These are phyloP conservation scores for Talaromyces sp. DNA, from an alignment of 2,329 filamentous ascomycete genomes.

Conservation along the genomic window DNA sequence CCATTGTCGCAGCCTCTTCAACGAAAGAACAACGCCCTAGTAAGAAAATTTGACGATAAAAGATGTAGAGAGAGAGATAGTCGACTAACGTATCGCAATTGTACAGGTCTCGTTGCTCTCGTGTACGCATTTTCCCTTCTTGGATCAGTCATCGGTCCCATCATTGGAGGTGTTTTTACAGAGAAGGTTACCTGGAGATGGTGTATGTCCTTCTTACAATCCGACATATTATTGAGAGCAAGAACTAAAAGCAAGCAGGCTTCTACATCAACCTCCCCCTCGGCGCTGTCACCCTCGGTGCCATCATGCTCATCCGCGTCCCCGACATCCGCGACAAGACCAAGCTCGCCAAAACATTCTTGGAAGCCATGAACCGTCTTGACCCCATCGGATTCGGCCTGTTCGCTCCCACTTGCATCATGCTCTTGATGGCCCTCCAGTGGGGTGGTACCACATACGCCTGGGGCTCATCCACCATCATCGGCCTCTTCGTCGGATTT, in stretches of 20 bases:
- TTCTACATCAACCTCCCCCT: conserved; percentile 14
- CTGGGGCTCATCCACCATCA: conserved; percentile 14
- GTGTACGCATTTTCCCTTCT: conserved; percentile 12
- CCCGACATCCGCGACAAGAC: conserved; percentile 13
- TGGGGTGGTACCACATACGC: conserved; percentile 13
- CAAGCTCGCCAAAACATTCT: conserved; percentile 6
- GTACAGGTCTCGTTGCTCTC: conserved; percentile 8
- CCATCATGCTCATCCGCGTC: conserved; percentile 11
- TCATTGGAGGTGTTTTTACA: conserved; percentile 11
- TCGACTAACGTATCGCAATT: background rate
- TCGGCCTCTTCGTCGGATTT: conserved; percentile 12
- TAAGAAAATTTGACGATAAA: background rate
- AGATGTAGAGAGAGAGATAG: background rate
- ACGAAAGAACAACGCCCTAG: conserved; percentile 14
- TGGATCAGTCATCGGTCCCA: conserved; percentile 8
- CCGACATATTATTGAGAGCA: background rate
- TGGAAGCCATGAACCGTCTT: conserved; percentile 11
- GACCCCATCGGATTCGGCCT: conserved; percentile 10
- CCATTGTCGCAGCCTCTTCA: conserved; percentile 13
- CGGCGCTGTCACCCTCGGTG: background rate
- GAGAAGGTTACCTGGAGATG: conserved; percentile 12
- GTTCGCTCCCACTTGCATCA: conserved; percentile 9
- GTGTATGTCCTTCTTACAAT: conserved; percentile 7
- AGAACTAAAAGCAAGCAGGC: conserved; percentile 1
- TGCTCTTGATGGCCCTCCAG: conserved; percentile 13